These are phyloP conservation scores for Clathrus columnatus DNA, from an alignment of 768 basidiomycete genomes.

Conservation along the genomic window DNA sequence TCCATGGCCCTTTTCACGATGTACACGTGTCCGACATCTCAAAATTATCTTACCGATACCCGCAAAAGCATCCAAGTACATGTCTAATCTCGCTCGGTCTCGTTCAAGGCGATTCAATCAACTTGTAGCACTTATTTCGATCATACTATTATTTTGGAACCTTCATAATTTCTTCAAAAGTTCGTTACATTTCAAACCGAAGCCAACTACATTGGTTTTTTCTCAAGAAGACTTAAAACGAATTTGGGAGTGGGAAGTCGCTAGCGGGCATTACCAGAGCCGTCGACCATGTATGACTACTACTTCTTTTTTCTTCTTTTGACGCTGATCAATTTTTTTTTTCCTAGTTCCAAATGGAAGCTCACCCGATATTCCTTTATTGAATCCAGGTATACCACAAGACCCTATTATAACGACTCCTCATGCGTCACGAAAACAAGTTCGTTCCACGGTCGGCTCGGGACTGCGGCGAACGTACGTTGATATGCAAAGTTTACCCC, in stretches of 20 bases:
- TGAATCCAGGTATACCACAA: constrained; percentile 70
- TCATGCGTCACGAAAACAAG: constrained; percentile 20
- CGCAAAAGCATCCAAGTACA: constrained; percentile 45
- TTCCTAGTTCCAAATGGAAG: constrained; percentile 61
- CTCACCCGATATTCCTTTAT: constrained; percentile 42
- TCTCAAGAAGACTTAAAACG: constrained; percentile 70
- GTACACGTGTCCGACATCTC: neutral
- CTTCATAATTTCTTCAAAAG: constrained; percentile 40
- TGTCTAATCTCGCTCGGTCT: constrained; percentile 51
- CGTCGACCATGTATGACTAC: constrained; percentile 53
- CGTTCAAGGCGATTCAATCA: constrained; percentile 45
- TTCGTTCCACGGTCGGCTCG: constrained; percentile 47
- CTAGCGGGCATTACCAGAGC: constrained; percentile 91
- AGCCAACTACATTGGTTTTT: constrained; percentile 67
- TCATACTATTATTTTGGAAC: constrained; percentile 47
- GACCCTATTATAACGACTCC: constrained; percentile 37
- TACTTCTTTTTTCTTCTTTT: neutral
- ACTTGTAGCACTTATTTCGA: constrained; percentile 37
- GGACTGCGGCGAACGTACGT: constrained; percentile 76
- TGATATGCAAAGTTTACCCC: constrained; percentile 52
- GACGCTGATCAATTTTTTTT: neutral
- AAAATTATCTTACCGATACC: constrained; percentile 46
- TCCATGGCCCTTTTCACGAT: constrained; percentile 9
- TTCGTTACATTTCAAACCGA: constrained; percentile 41
- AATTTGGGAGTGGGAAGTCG: constrained; percentile 95